Evolutionary conservation across 2,329 filamentous ascomycete species (phyloP).

Genomic region (Elsinoe ampelina): DNA sequence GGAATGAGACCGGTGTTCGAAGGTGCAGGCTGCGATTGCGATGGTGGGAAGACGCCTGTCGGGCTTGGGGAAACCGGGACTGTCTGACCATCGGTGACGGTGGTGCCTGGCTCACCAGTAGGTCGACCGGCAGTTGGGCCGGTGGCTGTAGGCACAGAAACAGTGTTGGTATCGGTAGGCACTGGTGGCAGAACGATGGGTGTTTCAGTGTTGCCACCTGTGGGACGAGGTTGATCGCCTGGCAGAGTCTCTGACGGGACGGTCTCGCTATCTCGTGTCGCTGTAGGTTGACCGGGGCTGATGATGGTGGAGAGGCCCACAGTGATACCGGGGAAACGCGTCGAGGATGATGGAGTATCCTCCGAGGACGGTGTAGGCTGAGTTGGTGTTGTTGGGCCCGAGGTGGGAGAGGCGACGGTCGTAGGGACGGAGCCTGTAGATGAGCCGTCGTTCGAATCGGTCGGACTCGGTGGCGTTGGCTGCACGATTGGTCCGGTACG

Average conservation of each 20-base stretch:
- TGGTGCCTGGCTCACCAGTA: background rate
- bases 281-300: background rate
- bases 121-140: background rate
- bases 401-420: background rate
- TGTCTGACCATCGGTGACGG: background rate
- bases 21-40: background rate
- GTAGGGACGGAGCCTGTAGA: background rate
- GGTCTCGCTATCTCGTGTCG: background rate
- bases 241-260: background rate
- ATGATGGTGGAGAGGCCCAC: slow-evolving; percentile 7
- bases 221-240: background rate
- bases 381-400: background rate
- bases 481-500: background rate
- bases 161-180: background rate
- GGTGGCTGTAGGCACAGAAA: background rate
- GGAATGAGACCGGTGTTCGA: background rate
- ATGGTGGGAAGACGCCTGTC: background rate
- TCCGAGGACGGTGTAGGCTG: background rate
- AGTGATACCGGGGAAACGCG: slow-evolving; percentile 9
- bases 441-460: background rate
- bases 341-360: background rate
- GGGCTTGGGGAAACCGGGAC: background rate
- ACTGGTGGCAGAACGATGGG: background rate
- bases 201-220: background rate
- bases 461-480: background rate